Evolutionary conservation across 1,284 basidiomycete genomes (phyloP).

Genomic region (Sporisorium graminicola): DNA sequence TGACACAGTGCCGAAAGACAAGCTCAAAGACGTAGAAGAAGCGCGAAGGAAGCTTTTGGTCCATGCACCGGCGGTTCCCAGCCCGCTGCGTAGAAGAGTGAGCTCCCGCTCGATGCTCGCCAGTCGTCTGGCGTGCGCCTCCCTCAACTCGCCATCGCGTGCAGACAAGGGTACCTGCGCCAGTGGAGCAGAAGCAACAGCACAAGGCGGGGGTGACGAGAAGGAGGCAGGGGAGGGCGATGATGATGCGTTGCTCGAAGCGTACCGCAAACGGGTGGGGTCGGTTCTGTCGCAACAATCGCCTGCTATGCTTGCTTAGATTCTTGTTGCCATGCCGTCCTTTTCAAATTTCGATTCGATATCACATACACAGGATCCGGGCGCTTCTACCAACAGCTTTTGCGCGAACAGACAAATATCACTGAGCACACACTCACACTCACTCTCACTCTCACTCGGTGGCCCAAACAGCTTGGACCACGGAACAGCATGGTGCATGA

Average conservation of each 20-base stretch:
- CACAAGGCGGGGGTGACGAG: not conserved
- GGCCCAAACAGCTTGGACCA: too few relatives aligned
- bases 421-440: too few relatives aligned
- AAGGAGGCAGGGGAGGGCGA: not conserved
- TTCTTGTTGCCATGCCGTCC: not conserved
- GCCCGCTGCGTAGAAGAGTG: constrained; percentile 33
- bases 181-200: not conserved
- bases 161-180: not conserved
- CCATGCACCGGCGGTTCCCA: constrained; percentile 46
- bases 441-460: too few relatives aligned
- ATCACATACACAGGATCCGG: not conserved
- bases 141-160: constrained; percentile 5
- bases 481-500: too few relatives aligned
- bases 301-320: constrained; percentile 11
- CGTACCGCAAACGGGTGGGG: constrained; percentile 16
- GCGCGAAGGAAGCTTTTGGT: constrained; percentile 29
- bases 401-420: too few relatives aligned
- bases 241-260: not conserved
- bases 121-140: constrained; percentile 16
- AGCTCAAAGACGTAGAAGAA: constrained; percentile 19
- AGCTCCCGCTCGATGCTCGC: constrained; percentile 25
- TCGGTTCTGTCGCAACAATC: constrained; percentile 4
- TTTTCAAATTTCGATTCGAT: not conserved
- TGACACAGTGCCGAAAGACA: constrained; percentile 27
- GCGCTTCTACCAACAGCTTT: too few relatives aligned